Evolutionary conservation across 1,139 yeast species (phyloP).

Genomic region (Lipomyces yarrowii): DNA sequence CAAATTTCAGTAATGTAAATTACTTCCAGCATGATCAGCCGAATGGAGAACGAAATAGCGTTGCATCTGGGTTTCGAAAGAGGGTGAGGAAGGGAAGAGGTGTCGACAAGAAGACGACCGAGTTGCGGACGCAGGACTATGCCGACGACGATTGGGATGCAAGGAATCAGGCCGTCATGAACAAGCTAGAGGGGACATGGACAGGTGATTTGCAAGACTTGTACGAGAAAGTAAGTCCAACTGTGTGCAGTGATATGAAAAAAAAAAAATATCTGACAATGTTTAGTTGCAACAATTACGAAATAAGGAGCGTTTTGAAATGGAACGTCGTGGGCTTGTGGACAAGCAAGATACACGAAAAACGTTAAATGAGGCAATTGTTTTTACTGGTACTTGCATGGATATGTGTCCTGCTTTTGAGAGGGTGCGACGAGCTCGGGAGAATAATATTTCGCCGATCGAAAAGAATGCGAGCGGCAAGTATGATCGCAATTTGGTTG

Average conservation of each 20-base stretch:
- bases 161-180: slow-evolving; percentile 26
- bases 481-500: slow-evolving; percentile 66
- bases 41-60: neutral
- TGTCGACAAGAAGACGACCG: neutral
- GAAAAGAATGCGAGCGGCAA: slow-evolving; percentile 72
- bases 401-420: slow-evolving; percentile 97
- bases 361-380: slow-evolving; percentile 80
- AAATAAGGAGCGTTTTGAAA: slow-evolving; percentile 25
- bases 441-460: slow-evolving; percentile 78
- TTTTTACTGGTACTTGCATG: slow-evolving; percentile 81
- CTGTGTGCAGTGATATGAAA: neutral
- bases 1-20: slow-evolving; percentile 12
- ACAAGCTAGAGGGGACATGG: slow-evolving; percentile 28
- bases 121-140: neutral
- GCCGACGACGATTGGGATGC: slow-evolving; percentile 28
- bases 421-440: slow-evolving; percentile 83
- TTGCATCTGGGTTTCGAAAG: slow-evolving; percentile 11
- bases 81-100: neutral
- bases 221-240: slow-evolving; percentile 49
- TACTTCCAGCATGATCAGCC: neutral
- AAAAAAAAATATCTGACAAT: neutral
- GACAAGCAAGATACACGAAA: slow-evolving; percentile 86
- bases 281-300: slow-evolving; percentile 22
- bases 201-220: slow-evolving; percentile 51
- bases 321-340: slow-evolving; percentile 59